phyloP scores from a whole-genome alignment of 805 yeast species.

The Blastobotrys mokoenaii region DNA sequence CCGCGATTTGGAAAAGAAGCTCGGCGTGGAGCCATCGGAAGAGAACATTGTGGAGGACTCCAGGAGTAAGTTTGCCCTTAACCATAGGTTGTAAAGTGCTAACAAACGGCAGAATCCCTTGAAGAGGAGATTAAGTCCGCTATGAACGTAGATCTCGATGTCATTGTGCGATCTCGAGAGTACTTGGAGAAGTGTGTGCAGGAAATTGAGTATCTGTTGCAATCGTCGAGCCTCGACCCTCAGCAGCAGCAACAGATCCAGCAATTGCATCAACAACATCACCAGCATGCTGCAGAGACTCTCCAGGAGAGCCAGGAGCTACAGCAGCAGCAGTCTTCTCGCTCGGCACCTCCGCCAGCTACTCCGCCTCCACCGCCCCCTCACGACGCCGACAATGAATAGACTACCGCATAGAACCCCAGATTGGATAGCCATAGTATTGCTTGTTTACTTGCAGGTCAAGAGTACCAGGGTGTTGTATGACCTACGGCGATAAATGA shows the following conservation, averaged over 20 bases:
- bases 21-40: not conserved
- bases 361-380: no score
- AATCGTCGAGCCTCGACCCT: constrained; percentile 10
- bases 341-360: constrained; percentile 3
- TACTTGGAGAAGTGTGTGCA: constrained; percentile 29
- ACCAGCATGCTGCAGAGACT: not conserved
- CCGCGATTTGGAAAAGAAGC: constrained; percentile 24
- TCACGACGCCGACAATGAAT: no score
- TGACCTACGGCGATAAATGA: no score
- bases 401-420: no score
- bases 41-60: not conserved
- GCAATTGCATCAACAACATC: not conserved
- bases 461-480: no score
- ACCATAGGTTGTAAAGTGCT: no score
- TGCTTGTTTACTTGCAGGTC: no score
- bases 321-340: constrained; percentile 2
- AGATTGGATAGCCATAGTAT: no score
- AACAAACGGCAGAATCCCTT: not conserved
- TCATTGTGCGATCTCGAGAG: constrained; percentile 22
- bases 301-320: not conserved
- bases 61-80: no score
- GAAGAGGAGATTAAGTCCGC: not conserved
- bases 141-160: constrained; percentile 15
- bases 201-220: constrained; percentile 29
- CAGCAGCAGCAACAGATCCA: not conserved